Evolutionary conservation across 2,329 filamentous ascomycete species (phyloP).

Genomic region (Cladophialophora carrionii): DNA sequence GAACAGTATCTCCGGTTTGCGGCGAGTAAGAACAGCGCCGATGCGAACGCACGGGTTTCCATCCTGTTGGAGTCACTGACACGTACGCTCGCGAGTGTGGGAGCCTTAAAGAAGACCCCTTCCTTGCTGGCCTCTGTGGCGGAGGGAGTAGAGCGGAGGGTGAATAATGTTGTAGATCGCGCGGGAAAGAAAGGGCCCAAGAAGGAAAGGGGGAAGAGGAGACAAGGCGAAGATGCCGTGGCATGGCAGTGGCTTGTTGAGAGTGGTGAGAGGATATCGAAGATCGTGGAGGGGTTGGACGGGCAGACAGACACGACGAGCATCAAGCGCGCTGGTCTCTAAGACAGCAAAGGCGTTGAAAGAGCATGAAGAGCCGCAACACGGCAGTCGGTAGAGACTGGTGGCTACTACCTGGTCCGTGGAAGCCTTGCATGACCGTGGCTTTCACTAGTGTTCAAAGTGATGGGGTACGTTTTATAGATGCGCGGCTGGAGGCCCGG

Average conservation of each 20-base stretch:
- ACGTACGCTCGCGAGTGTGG: slow-evolving; percentile 53
- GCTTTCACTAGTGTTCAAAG: background rate
- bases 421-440: background rate
- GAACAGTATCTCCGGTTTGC: slow-evolving; percentile 67
- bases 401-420: background rate
- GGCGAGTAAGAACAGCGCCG: slow-evolving; percentile 62
- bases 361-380: background rate
- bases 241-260: slow-evolving; percentile 48
- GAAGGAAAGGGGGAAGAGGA: slow-evolving; percentile 42
- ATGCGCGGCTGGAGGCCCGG: background rate
- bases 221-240: slow-evolving; percentile 41
- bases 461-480: background rate
- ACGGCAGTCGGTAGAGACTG: background rate
- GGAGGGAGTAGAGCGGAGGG: slow-evolving; percentile 57
- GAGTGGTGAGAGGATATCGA: slow-evolving; percentile 48
- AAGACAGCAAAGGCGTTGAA: background rate
- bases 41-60: slow-evolving; percentile 74
- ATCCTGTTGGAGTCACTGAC: slow-evolving; percentile 69
- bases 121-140: slow-evolving; percentile 54
- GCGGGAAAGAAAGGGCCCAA: slow-evolving; percentile 51
- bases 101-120: slow-evolving; percentile 42
- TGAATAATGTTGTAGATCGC: slow-evolving; percentile 47
- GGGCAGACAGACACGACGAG: background rate
- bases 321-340: background rate
- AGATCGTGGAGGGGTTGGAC: slow-evolving; percentile 40